phyloP scores from a whole-genome alignment of 2,329 filamentous ascomycete species.

The Cadophora gregata region DNA sequence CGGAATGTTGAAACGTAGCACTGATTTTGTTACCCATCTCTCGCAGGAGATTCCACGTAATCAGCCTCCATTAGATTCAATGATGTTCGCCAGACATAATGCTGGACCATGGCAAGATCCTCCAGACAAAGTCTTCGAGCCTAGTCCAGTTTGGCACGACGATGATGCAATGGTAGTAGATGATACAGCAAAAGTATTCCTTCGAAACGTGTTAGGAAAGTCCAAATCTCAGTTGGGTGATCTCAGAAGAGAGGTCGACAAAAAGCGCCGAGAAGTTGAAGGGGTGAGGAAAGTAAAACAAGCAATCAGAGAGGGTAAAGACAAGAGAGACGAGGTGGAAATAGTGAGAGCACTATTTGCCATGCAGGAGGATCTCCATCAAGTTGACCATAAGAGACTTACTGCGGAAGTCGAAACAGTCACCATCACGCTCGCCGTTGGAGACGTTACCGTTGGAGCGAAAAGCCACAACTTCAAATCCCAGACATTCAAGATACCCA shows the following conservation, averaged over 20 bases:
- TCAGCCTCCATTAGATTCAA: constrained; percentile 85
- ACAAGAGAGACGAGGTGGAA: constrained; percentile 87
- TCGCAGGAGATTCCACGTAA: constrained; percentile 85
- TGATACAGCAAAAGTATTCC: constrained; percentile 84
- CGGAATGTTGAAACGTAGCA: constrained; percentile 77
- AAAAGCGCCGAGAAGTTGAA: constrained; percentile 86
- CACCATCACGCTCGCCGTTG: constrained; percentile 89
- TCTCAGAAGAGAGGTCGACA: constrained; percentile 81
- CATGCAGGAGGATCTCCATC: constrained; percentile 83
- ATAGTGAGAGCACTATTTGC: constrained; percentile 83
- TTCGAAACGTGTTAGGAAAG: constrained; percentile 90
- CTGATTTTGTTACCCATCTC: constrained; percentile 73
- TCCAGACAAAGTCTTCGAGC: constrained; percentile 83
- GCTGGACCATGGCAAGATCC: constrained; percentile 83
- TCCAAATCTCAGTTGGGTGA: constrained; percentile 86
- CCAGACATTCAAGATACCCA: constrained; percentile 99
- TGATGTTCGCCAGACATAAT: constrained; percentile 98
- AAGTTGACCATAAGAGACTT: constrained; percentile 80
- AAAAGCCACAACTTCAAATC: constrained; percentile 98
- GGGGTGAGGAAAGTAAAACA: constrained; percentile 75
- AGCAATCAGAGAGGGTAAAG: constrained; percentile 79
- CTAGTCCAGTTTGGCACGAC: constrained; percentile 96
- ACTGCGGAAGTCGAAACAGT: constrained; percentile 92
- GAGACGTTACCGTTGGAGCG: constrained; percentile 89
- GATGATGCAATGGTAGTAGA: constrained; percentile 86